Evolutionary conservation across 257 asterid species (phyloP).

Genomic region (Buddleja alternifolia): DNA sequence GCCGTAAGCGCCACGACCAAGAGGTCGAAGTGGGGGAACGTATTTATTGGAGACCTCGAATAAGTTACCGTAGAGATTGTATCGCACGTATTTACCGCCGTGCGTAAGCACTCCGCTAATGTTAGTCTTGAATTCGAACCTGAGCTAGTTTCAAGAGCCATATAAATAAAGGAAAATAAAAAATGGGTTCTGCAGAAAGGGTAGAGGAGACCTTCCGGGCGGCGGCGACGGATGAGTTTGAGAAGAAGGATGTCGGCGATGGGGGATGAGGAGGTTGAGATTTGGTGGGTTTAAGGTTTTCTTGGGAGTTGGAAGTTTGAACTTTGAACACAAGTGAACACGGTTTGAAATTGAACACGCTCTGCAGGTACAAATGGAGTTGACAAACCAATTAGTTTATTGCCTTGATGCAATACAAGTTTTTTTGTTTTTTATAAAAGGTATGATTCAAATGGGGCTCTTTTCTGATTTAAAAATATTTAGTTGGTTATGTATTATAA

Average conservation of each 20-base stretch:
- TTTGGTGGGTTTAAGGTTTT: slow-evolving; percentile 24
- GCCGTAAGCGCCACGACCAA: slow-evolving; percentile 95
- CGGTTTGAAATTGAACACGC: slow-evolving; percentile 25
- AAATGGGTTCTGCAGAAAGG: slow-evolving; percentile 14
- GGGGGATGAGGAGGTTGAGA: slow-evolving; percentile 17
- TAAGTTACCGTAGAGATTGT: slow-evolving; percentile 72
- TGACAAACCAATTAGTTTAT: slow-evolving; percentile 10
- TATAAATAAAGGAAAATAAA: not conserved
- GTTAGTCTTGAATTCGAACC: slow-evolving; percentile 49
- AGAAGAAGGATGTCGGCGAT: not conserved
- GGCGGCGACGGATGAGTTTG: slow-evolving; percentile 21
- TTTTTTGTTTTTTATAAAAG: too few species aligned
- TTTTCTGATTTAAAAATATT: too few species aligned
- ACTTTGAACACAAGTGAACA: slow-evolving; percentile 27
- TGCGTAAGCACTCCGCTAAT: slow-evolving; percentile 59
- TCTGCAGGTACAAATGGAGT: slow-evolving; percentile 1
- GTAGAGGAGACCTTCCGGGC: slow-evolving; percentile 2
- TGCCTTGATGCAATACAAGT: not conserved
- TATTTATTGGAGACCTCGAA: slow-evolving; percentile 74
- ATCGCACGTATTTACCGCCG: slow-evolving; percentile 70
- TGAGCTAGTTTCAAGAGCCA: slow-evolving; percentile 48
- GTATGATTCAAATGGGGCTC: too few species aligned
- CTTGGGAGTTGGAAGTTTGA: slow-evolving; percentile 30
- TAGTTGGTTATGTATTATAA: too few species aligned
- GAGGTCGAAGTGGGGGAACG: slow-evolving; percentile 83